These are phyloP conservation scores for Tylopilus orsonianus DNA, from an alignment of 1,284 basidiomycete species.

Conservation along the genomic window DNA sequence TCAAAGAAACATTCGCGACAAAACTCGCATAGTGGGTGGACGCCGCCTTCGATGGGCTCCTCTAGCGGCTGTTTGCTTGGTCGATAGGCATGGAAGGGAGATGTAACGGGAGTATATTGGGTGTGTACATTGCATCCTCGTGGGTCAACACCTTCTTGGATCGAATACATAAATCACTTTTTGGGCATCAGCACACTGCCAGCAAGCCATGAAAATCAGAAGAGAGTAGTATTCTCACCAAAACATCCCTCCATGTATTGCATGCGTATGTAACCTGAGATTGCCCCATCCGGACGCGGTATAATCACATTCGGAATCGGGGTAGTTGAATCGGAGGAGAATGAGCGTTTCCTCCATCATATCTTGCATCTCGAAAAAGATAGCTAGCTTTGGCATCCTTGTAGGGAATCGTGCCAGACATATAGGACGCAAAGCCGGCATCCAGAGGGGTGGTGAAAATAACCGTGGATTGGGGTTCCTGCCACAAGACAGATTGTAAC, in stretches of 20 bases:
- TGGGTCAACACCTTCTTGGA: conserved; percentile 95
- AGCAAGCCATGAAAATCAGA: background rate
- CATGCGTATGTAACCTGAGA: conserved; percentile 78
- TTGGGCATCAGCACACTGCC: background rate
- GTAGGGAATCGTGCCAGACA: conserved; percentile 55
- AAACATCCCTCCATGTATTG: conserved; percentile 75
- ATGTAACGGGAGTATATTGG: conserved; percentile 70
- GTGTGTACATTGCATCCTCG: conserved; percentile 86
- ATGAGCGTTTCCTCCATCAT: conserved; percentile 96
- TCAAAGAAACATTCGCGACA: conserved; percentile 89
- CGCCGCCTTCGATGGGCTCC: conserved; percentile 63
- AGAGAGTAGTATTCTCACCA: conserved; percentile 61
- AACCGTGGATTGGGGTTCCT: conserved; percentile 79
- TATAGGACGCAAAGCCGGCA: conserved; percentile 62
- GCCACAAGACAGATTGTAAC: too few relatives aligned
- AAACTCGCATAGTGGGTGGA: conserved; percentile 87
- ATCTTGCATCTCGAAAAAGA: conserved; percentile 88
- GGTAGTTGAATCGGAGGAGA: conserved; percentile 87
- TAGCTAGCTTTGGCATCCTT: conserved; percentile 77
- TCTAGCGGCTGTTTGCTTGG: conserved; percentile 44
- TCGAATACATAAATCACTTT: conserved; percentile 84
- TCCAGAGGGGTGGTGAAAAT: conserved; percentile 81
- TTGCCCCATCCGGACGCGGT: conserved; percentile 88
- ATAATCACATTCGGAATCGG: conserved; percentile 78
- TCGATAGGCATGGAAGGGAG: conserved; percentile 69